phyloP scores from a whole-genome alignment of 768 basidiomycete species.

The Russula olivacea region DNA sequence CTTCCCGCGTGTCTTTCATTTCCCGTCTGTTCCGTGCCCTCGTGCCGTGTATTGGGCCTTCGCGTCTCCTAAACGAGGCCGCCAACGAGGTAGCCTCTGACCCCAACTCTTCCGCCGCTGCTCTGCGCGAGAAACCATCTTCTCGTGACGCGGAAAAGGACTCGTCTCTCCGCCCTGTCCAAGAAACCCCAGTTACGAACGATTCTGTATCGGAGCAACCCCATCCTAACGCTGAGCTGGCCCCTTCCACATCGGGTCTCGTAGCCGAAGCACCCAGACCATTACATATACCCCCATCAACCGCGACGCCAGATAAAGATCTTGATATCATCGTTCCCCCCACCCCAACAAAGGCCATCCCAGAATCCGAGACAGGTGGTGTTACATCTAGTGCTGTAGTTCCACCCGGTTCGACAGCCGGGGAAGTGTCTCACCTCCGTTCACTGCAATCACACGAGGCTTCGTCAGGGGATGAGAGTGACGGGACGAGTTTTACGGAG shows the following conservation, averaged over 20 bases:
- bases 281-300: slow-evolving; percentile 28
- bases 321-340: slow-evolving; percentile 41
- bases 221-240: slow-evolving; percentile 8
- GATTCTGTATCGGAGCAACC: slow-evolving; percentile 21
- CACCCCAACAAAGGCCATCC: slow-evolving; percentile 46
- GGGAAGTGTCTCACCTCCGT: slow-evolving; percentile 29
- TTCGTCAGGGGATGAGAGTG: slow-evolving; percentile 46
- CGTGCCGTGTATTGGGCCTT: slow-evolving; percentile 61
- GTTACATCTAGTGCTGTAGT: slow-evolving; percentile 90
- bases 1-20: slow-evolving; percentile 49
- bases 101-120: slow-evolving; percentile 24
- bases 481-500: slow-evolving; percentile 63
- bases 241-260: slow-evolving; percentile 7
- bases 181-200: slow-evolving; percentile 26
- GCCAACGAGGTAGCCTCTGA: slow-evolving; percentile 29
- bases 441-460: slow-evolving; percentile 36
- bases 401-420: slow-evolving; percentile 76
- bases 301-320: slow-evolving; percentile 30
- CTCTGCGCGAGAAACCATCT: slow-evolving; percentile 30
- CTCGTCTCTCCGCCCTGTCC: slow-evolving; percentile 21
- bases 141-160: slow-evolving; percentile 27
- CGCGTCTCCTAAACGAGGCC: slow-evolving; percentile 43
- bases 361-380: slow-evolving; percentile 76
- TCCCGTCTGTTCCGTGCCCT: slow-evolving; percentile 55
- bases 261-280: slow-evolving; percentile 24